Percentiles rank a stretch among this genome's conserved stretches.
Conservation (phyloP, 768 basidiomycete species). For the Amylocystis lapponica region DNA sequence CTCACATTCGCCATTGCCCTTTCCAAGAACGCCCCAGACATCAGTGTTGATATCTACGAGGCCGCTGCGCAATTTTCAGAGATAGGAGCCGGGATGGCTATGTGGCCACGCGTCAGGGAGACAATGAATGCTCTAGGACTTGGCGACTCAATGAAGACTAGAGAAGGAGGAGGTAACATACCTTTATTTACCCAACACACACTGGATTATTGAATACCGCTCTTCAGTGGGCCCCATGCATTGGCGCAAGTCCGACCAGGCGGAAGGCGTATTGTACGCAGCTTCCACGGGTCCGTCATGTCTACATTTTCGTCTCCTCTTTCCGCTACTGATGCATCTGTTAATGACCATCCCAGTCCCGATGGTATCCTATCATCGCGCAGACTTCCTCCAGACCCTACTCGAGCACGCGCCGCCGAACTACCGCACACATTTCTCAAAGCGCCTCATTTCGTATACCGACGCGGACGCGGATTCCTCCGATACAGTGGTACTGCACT, state of each 20-base stretch:
- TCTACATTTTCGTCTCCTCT: too few relatives aligned
- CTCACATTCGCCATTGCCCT: conserved; percentile 20
- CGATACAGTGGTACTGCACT: conserved; percentile 14
- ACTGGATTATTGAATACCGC: too few relatives aligned
- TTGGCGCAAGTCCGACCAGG: too few relatives aligned
- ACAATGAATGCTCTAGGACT: conserved; percentile 16
- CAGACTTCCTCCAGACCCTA: conserved; percentile 22
- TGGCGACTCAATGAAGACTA: too few relatives aligned
- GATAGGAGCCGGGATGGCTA: conserved; percentile 21
- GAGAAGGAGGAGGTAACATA: too few relatives aligned
- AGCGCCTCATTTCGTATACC: conserved; percentile 26
- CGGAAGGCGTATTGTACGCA: too few relatives aligned
- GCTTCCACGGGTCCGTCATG: conserved; percentile 25
- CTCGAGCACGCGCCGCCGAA: conserved; percentile 13
- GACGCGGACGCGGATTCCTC: conserved; percentile 6
- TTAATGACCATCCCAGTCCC: too few relatives aligned
- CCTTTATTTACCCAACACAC: too few relatives aligned
- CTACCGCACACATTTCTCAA: conserved; percentile 21
- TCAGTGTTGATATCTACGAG: conserved; percentile 23
- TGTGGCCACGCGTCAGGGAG: conserved; percentile 18
- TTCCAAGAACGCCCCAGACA: conserved; percentile 5
- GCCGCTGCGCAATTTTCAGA: conserved; percentile 11
- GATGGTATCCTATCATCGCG: too few relatives aligned
- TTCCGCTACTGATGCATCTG: too few relatives aligned
- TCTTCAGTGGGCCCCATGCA: too few relatives aligned